Evolutionary conservation across 768 basidiomycete genomes (phyloP), one percentile per base, ranked within the genome.

Genomic region (Amanita phalloides): DNA sequence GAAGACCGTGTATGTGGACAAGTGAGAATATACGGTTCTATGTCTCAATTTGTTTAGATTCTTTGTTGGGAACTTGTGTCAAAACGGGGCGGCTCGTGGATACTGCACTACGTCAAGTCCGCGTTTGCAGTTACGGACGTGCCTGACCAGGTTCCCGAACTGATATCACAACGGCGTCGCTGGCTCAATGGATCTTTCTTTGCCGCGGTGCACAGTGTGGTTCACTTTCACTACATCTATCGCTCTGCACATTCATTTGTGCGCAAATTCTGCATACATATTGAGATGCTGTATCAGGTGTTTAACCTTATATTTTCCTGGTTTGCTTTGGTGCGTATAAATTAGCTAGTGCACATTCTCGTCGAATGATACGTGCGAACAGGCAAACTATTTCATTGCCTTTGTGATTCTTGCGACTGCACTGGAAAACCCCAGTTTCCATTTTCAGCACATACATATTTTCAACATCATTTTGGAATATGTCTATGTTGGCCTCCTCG

Each of bases 181-280:
- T 98, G 95, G 95, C 76, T 99, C 25, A 97, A 97, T 65, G 92
- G 95, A 11, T 94, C 91, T 3, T 98, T 99, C 81, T 99, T 99
- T 66, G 96, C 94, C 8, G 90, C 88, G 0, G 82, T 98, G 13
- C 93, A 98, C 69, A 84, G 86, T 53, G 87, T 82, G 3, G 75
- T 93, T 57, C 90, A 98, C 64, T 98, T 99, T 67, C 84, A 89
- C 57, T 97, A 97, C 63, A 79, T 99, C 37, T 98, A 98, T 65
- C 82, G 95, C 23, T 90, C 87, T 7, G 84, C 88, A 17, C 93
- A 95, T 64, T 67, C 77, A 0, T 78, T 92, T 62, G 28, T 84
- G 36, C 76, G 91, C 61, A 98, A 97, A 68, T 80, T 88, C 63
- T 95, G 90, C 88, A 86, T 98, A 36, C 95, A 97, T 56, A 74